Percentiles rank a stretch among this genome's conserved stretches.
phyloP scores from a whole-genome alignment of 345 rosid species.

The Arabidopsis thaliana region DNA sequence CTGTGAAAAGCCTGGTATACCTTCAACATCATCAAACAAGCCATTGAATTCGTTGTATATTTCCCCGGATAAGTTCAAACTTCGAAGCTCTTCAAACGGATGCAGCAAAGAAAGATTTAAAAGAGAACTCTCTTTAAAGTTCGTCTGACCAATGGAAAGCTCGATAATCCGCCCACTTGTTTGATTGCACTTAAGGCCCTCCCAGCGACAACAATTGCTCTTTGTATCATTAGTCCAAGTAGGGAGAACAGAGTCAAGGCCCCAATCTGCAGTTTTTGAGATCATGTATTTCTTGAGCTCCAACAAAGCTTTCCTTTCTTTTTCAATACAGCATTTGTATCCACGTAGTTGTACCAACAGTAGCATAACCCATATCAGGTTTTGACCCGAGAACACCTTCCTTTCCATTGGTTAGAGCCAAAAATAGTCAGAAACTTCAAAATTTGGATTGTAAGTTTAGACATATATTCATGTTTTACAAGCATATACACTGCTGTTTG shows the following conservation, averaged over 20 bases:
- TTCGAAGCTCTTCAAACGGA: slow-evolving; percentile 17
- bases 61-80: background rate
- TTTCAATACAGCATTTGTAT: background rate
- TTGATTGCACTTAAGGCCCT: background rate
- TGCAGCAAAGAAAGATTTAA: slow-evolving; percentile 23
- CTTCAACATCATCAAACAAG: slow-evolving; percentile 9
- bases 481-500: background rate
- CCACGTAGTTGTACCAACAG: background rate
- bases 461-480: background rate
- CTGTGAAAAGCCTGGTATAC: background rate
- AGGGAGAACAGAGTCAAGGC: background rate
- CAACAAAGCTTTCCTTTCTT: slow-evolving; percentile 22
- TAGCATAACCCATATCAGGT: background rate
- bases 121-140: background rate
- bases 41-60: background rate
- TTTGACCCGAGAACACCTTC: background rate
- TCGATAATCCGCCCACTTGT: background rate
- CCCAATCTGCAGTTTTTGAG: background rate
- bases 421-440: background rate
- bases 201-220: slow-evolving; percentile 24
- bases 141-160: background rate
- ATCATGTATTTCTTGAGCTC: background rate
- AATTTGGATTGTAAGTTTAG: background rate
- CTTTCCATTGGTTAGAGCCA: background rate
- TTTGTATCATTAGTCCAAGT: slow-evolving; percentile 15